Conservation (phyloP, 1,139 yeast species). For the Protomyces macrosporus region DNA sequence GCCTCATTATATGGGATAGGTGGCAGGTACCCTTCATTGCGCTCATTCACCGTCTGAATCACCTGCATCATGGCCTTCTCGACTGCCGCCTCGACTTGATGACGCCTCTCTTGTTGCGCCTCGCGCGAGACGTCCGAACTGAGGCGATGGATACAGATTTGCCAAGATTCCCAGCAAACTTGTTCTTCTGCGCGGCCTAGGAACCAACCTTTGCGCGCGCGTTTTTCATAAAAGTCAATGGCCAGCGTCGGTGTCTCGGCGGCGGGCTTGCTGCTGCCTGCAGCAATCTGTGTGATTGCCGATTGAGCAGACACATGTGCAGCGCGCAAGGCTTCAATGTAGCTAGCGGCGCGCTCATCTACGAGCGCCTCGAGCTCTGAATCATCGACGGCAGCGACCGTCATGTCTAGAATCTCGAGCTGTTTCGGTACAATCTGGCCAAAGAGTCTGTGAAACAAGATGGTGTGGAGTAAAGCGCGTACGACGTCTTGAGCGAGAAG, state of each 20-base stretch:
- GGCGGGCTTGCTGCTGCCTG: neutral
- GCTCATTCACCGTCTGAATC: slow-evolving; percentile 50
- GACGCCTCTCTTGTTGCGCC: slow-evolving; percentile 8
- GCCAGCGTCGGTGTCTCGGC: slow-evolving; percentile 30
- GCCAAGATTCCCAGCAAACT: slow-evolving; percentile 51
- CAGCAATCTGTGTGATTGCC: neutral
- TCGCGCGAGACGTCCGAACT: slow-evolving; percentile 35
- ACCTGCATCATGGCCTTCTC: slow-evolving; percentile 34
- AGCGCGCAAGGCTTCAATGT: neutral
- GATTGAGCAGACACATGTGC: neutral
- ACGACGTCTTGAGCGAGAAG: slow-evolving; percentile 29
- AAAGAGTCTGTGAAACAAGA: slow-evolving; percentile 65
- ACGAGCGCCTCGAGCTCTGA: slow-evolving; percentile 35
- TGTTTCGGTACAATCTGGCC: slow-evolving; percentile 59
- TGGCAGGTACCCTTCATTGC: slow-evolving; percentile 62
- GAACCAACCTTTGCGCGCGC: slow-evolving; percentile 41
- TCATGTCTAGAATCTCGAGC: slow-evolving; percentile 42
- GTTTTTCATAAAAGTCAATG: slow-evolving; percentile 40
- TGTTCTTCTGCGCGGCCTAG: slow-evolving; percentile 41
- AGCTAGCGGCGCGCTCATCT: slow-evolving; percentile 31
- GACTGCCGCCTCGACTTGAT: slow-evolving; percentile 44
- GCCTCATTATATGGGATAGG: slow-evolving; percentile 63
- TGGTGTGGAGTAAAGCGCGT: slow-evolving; percentile 56
- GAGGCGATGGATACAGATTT: slow-evolving; percentile 37
- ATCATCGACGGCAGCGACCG: slow-evolving; percentile 40